A percentile compares a stretch with the other conserved stretches of the same genome.
These are phyloP conservation scores for Phyllosticta citrichinensis DNA, from an alignment of 2,329 filamentous ascomycete genomes.

Conservation along the genomic window DNA sequence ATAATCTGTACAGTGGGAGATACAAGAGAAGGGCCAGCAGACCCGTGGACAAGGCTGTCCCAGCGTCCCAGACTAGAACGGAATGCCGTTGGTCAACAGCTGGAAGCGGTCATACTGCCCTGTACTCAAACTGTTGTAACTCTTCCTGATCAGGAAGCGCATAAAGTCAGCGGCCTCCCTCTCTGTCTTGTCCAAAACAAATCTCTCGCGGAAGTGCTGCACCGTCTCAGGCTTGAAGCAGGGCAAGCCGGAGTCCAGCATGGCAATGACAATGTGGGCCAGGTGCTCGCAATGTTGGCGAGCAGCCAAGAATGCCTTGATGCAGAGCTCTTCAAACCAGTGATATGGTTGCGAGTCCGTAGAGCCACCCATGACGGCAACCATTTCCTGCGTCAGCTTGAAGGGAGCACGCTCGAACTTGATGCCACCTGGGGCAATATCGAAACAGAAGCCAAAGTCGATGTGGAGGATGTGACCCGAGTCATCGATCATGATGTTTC, in stretches of 20 bases:
- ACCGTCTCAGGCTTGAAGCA: conserved; percentile 98
- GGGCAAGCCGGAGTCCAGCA: conserved; percentile 91
- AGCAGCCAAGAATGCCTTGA: conserved; percentile 88
- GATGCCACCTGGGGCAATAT: conserved; percentile 92
- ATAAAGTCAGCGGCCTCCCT: conserved; percentile 93
- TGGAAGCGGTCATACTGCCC: conserved; percentile 98
- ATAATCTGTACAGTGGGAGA: neutral
- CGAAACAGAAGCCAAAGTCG: conserved; percentile 98
- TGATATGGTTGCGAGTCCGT: conserved; percentile 79
- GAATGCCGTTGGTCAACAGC: conserved; percentile 91
- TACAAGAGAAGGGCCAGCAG: neutral
- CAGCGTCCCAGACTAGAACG: conserved; percentile 49
- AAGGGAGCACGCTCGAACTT: conserved; percentile 97
- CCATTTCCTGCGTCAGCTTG: conserved; percentile 95
- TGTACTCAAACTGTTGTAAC: conserved; percentile 81
- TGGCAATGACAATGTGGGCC: conserved; percentile 78
- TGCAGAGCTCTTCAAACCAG: conserved; percentile 91
- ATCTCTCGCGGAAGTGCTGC: conserved; percentile 81
- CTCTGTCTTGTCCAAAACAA: conserved; percentile 85
- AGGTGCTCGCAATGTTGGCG: conserved; percentile 83
- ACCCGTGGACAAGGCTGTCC: neutral
- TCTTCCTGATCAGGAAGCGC: conserved; percentile 79
- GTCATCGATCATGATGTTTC: conserved; percentile 99
- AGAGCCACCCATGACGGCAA: conserved; percentile 90
- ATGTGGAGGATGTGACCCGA: conserved; percentile 96